phyloP scores from a whole-genome alignment of 495 filamentous ascomycete species.

The Viridothelium virens region DNA sequence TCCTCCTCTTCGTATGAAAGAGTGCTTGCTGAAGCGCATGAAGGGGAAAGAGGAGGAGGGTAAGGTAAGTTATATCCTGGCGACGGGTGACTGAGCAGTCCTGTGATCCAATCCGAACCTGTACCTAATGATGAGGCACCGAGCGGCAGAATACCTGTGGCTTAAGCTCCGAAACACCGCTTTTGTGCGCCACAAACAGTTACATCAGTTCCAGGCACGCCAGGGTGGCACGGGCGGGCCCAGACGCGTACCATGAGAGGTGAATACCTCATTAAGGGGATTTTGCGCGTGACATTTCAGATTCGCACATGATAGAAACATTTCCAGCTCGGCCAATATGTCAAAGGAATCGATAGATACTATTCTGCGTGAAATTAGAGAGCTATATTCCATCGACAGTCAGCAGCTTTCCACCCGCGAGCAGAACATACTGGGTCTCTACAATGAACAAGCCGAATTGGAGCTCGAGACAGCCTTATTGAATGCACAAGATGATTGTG shows the following conservation, averaged over 20 bases:
- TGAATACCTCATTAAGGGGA: neutral
- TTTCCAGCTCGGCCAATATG: neutral
- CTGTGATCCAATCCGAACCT: slow-evolving; percentile 6
- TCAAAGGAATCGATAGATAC: neutral
- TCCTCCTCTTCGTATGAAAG: slow-evolving; percentile 17
- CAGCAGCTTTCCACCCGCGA: neutral
- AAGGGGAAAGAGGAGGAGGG: neutral
- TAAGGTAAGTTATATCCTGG: neutral
- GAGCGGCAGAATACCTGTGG: neutral
- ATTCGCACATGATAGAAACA: neutral
- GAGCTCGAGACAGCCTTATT: slow-evolving; percentile 1
- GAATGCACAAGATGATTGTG: slow-evolving; percentile 1
- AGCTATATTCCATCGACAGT: neutral
- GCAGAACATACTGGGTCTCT: slow-evolving; percentile 5
- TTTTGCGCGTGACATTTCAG: neutral
- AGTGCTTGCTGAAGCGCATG: neutral
- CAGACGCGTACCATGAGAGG: neutral
- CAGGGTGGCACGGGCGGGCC: neutral
- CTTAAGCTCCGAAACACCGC: neutral
- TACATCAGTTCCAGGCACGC: neutral
- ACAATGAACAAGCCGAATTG: slow-evolving; percentile 7
- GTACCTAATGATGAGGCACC: neutral
- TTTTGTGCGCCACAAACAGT: neutral
- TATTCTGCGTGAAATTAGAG: neutral
- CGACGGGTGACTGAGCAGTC: neutral